Evolutionary conservation across 179 eudicot species (phyloP).

Genomic region (Silene coronaria): DNA sequence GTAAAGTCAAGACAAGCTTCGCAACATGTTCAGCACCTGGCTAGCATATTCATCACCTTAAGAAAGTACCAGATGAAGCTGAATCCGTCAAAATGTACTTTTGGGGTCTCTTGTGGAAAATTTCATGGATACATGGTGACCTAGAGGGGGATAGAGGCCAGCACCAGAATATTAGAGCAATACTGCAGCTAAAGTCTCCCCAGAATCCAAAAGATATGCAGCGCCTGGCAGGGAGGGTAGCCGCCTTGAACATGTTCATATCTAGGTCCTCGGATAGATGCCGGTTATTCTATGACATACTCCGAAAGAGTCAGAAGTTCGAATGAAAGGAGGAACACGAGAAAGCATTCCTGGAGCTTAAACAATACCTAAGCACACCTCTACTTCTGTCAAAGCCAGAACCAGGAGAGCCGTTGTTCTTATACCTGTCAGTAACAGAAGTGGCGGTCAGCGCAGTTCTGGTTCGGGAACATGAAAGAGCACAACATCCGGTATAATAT

Average conservation of each 20-base stretch:
- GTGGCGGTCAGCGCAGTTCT: neutral
- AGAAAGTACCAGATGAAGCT: neutral
- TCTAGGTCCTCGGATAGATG: neutral
- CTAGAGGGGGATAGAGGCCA: neutral
- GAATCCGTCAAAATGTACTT: neutral
- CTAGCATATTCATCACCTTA: neutral
- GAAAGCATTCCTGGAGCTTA: neutral
- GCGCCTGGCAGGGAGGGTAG: neutral
- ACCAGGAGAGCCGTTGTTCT: neutral
- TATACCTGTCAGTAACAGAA: neutral
- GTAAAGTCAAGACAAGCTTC: neutral
- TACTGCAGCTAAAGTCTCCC: neutral
- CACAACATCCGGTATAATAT: neutral
- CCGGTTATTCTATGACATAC: neutral
- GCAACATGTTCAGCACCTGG: neutral
- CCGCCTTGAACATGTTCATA: neutral
- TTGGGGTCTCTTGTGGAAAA: neutral
- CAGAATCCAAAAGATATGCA: neutral
- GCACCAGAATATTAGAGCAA: neutral
- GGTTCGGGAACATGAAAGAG: neutral
- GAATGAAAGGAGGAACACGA: neutral
- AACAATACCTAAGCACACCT: neutral
- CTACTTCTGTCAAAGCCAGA: neutral
- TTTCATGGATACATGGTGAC: neutral
- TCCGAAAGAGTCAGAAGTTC: neutral